These are phyloP conservation scores for Euphorbia schlechtendalii DNA, from an alignment of 441 rosid genomes.

Conservation along the genomic window DNA sequence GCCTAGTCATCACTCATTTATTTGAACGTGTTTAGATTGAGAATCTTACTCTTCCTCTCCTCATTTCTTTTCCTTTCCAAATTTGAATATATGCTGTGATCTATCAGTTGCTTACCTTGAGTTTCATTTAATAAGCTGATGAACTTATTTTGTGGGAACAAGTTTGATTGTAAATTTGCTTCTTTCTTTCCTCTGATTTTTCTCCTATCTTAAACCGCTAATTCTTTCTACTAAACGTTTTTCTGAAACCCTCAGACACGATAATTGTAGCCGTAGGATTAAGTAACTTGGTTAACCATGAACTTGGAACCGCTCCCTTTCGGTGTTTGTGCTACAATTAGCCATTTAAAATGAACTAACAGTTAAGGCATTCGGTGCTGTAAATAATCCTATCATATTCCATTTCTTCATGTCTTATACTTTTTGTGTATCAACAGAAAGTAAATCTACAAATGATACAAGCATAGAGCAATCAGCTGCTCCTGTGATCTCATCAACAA, in stretches of 20 bases:
- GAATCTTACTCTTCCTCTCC: not conserved
- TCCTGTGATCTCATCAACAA: constrained; percentile 58
- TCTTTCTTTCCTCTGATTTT: not conserved
- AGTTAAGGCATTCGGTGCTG: too few species aligned
- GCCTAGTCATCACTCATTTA: not conserved
- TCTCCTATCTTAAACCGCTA: not conserved
- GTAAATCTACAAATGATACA: constrained; percentile 57
- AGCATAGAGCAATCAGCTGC: constrained; percentile 68
- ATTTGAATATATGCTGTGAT: not conserved
- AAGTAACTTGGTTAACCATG: not conserved
- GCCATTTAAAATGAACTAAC: too few species aligned
- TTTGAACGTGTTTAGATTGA: not conserved
- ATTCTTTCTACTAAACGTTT: not conserved
- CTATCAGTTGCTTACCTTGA: not conserved
- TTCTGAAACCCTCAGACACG: not conserved
- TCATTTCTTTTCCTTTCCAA: not conserved
- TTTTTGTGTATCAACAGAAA: constrained; percentile 36
- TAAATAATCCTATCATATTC: too few species aligned
- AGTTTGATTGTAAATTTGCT: not conserved
- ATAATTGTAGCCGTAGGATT: constrained; percentile 2
- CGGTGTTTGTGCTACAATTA: too few species aligned
- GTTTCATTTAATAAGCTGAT: not conserved
- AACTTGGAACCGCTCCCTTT: not conserved
- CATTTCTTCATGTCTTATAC: too few species aligned
- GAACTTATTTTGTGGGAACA: not conserved